phyloP scores from a whole-genome alignment of 2,329 filamentous ascomycete species.

The Tolypocladium tundrense region DNA sequence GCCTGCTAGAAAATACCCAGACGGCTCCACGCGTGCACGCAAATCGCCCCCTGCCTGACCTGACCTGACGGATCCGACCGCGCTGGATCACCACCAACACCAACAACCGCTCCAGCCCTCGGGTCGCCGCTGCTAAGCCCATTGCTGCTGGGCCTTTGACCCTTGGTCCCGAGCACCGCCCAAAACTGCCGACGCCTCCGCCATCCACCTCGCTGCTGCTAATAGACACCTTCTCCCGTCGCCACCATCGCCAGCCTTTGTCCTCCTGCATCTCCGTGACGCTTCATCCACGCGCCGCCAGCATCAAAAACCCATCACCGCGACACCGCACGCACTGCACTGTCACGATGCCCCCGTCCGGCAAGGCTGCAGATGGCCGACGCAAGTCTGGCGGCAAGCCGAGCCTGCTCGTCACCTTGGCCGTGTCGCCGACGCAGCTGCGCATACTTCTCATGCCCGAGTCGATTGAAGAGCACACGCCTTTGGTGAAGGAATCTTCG shows the following conservation, averaged over 20 bases:
- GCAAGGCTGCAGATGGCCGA: slow-evolving; percentile 23
- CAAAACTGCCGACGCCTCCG: neutral
- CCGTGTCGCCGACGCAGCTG: slow-evolving; percentile 38
- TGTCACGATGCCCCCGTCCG: slow-evolving; percentile 21
- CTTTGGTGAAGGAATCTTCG: slow-evolving; percentile 20
- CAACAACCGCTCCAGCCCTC: neutral
- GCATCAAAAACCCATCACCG: slow-evolving; percentile 4
- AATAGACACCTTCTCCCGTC: neutral
- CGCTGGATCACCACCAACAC: slow-evolving; percentile 11
- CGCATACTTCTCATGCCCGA: slow-evolving; percentile 37
- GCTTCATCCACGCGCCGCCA: neutral
- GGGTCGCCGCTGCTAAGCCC: neutral
- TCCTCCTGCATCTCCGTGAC: slow-evolving; percentile 2
- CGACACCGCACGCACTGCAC: neutral
- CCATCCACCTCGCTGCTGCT: neutral
- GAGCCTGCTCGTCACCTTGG: slow-evolving; percentile 39
- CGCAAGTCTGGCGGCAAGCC: slow-evolving; percentile 27
- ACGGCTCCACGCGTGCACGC: neutral
- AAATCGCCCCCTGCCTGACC: slow-evolving; percentile 6
- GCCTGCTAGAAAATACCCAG: neutral
- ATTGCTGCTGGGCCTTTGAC: neutral
- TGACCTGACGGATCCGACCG: slow-evolving; percentile 3
- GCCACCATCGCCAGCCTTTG: neutral
- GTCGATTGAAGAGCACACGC: slow-evolving; percentile 31
- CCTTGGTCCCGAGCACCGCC: neutral